Evolutionary conservation across 352 stramenopile genomes (phyloP), one percentile per base, ranked within the genome.

Genomic region (Phytophthora colocasiae): DNA sequence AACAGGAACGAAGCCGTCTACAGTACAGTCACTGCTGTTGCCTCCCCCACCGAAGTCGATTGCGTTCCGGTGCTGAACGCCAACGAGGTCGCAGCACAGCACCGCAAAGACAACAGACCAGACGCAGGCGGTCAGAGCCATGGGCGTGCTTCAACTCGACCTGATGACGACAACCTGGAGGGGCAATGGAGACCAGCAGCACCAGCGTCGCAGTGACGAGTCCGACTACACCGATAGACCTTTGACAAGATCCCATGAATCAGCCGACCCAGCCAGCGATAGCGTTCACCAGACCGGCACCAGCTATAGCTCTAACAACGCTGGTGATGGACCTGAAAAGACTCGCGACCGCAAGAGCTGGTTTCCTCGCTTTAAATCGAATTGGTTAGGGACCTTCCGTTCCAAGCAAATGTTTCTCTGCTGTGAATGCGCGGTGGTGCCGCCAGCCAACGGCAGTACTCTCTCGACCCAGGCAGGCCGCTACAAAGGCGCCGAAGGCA

Each of bases 311-410:
- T 91, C 82, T 27, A 92, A 92, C 66, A 90, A 83, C 58, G 83
- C 85, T 14, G 82, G 85, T 49, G 85, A 93, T 31, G 83, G 82
- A 32, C 87, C 87, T 10, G 87, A 95, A 73, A 95, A 95, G 77
- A 95, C 87, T 19, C 83, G 87, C 63, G 87, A 95, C 64, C 85
- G 85, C 70, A 92, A 92, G 70, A 88, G 76, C 56, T 95, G 87
- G 87, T 95, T 95, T 65, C 87, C 87, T 29, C 87, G 87, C 51
- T 95, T 95, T 75, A 95, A 95, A 66, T 94, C 85, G 41, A 95
- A 93, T 48, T 92, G 85, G 82, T 71, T 93, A n/a, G 87, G 87
- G 60, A 93, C 83, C 26, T 95, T 90, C 65, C 85, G 87, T 41
- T 93, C 85, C 62, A 93, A 92, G 79, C 81, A 92, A 70, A 93